phyloP scores from a whole-genome alignment of 2,329 filamentous ascomycete species.

The Dendrostoma leiphaemia region DNA sequence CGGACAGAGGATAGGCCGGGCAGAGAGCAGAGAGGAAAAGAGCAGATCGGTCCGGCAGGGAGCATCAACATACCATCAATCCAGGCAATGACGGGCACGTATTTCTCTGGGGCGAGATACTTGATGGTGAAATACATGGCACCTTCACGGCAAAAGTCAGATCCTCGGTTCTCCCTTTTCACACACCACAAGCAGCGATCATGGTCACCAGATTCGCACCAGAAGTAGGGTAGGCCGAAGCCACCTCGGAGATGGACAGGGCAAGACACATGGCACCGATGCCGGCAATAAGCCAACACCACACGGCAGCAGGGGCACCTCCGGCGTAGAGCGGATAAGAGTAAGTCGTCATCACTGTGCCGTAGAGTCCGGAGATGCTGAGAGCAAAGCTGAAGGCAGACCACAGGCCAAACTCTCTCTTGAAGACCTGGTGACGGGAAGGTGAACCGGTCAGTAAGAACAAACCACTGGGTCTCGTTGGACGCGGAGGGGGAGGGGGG shows the following conservation, averaged over 20 bases:
- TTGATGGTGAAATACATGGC: slow-evolving; percentile 54
- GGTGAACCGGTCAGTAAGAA: too few relatives aligned
- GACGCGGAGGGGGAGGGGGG: too few relatives aligned
- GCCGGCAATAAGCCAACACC: slow-evolving; percentile 58
- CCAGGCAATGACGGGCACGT: slow-evolving; percentile 50
- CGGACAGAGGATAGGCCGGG: neutral
- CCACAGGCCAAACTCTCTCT: slow-evolving; percentile 58
- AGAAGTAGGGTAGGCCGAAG: slow-evolving; percentile 57
- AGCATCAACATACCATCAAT: slow-evolving; percentile 28
- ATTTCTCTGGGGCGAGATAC: slow-evolving; percentile 45
- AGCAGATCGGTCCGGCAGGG: neutral
- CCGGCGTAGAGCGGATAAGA: slow-evolving; percentile 51
- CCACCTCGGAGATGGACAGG: slow-evolving; percentile 53
- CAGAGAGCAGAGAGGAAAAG: neutral
- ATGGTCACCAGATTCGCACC: slow-evolving; percentile 33
- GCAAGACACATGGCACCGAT: slow-evolving; percentile 55
- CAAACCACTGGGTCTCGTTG: neutral
- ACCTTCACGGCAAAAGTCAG: slow-evolving; percentile 27
- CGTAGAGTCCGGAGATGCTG: slow-evolving; percentile 54
- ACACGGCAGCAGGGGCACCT: slow-evolving; percentile 52
- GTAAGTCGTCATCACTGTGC: slow-evolving; percentile 55
- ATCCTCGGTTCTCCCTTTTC: neutral
- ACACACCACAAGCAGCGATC: too few relatives aligned
- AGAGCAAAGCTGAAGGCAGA: slow-evolving; percentile 59
- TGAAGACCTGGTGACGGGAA: slow-evolving; percentile 51